Evolutionary conservation across 1,139 yeast species (phyloP).

Genomic region (Diutina ranongensis): DNA sequence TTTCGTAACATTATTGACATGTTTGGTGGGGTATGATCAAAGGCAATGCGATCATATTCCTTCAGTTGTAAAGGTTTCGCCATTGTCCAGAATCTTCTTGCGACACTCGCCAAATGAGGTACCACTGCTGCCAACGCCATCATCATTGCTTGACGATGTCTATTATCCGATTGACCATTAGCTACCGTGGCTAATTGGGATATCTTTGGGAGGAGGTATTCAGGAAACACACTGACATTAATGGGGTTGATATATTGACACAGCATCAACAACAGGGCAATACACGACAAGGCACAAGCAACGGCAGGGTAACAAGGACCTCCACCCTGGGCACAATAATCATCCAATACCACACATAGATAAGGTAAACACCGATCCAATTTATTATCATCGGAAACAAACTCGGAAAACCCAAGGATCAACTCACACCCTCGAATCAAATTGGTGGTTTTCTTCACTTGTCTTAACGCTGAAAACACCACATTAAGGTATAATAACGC

Average conservation of each 20-base stretch:
- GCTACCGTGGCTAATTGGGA: background rate
- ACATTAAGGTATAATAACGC: constrained; percentile 55
- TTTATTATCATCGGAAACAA: constrained; percentile 71
- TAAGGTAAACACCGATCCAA: constrained; percentile 81
- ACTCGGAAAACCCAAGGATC: constrained; percentile 65
- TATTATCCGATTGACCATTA: background rate
- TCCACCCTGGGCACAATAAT: constrained; percentile 13
- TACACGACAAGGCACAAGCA: constrained; percentile 40
- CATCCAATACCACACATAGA: constrained; percentile 38
- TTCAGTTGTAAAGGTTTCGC: background rate
- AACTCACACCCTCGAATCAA: constrained; percentile 68
- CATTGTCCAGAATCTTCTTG: constrained; percentile 37
- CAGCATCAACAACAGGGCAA: constrained; percentile 51
- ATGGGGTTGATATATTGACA: constrained; percentile 65
- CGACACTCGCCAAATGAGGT: constrained; percentile 54
- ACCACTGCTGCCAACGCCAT: background rate
- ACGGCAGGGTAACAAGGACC: constrained; percentile 16
- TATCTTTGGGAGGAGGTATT: constrained; percentile 70
- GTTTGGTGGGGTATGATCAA: background rate
- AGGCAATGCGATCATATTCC: background rate
- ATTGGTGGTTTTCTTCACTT: constrained; percentile 49
- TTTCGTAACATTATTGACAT: background rate
- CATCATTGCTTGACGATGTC: background rate
- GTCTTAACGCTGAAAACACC: constrained; percentile 53
- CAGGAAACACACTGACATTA: constrained; percentile 66